Evolutionary conservation across 768 basidiomycete genomes (phyloP).

Genomic region (Russula brevipes): DNA sequence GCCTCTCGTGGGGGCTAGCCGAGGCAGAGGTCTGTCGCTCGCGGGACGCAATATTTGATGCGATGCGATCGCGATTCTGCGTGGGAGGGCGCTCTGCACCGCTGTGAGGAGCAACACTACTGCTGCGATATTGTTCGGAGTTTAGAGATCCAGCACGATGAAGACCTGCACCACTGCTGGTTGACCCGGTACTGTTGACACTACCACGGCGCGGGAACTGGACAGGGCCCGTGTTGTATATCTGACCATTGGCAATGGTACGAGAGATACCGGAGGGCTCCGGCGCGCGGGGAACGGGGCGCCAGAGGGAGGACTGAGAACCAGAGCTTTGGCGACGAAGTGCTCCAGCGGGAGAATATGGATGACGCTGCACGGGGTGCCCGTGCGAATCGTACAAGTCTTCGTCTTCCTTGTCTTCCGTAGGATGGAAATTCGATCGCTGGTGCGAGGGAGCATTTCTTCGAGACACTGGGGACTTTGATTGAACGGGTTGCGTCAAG

Average conservation of each 20-base stretch:
- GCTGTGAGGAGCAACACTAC: background rate
- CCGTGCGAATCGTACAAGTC: constrained; percentile 2
- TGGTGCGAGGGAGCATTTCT: background rate
- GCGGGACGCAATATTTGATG: too few species aligned
- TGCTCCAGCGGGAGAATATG: background rate
- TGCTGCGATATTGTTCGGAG: constrained; percentile 6
- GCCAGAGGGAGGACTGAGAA: constrained; percentile 2
- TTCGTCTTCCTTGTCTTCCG: background rate
- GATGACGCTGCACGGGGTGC: background rate
- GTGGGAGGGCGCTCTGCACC: too few species aligned
- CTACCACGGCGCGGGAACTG: constrained; percentile 35
- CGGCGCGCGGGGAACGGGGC: background rate
- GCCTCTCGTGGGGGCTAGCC: too few species aligned
- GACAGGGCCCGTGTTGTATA: constrained; percentile 32
- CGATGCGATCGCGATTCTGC: too few species aligned
- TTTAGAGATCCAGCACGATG: constrained; percentile 8
- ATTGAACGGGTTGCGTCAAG: background rate
- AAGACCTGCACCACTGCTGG: constrained; percentile 23
- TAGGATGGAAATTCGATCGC: constrained; percentile 4
- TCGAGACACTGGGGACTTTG: constrained; percentile 12
- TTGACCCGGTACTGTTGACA: constrained; percentile 15
- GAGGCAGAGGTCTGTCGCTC: too few species aligned
- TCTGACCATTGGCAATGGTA: constrained; percentile 34
- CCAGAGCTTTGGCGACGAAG: constrained; percentile 11
- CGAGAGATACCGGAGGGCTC: constrained; percentile 20